Conservation (phyloP, 345 rosid species). For the Cardiospermum halicacabum region DNA sequence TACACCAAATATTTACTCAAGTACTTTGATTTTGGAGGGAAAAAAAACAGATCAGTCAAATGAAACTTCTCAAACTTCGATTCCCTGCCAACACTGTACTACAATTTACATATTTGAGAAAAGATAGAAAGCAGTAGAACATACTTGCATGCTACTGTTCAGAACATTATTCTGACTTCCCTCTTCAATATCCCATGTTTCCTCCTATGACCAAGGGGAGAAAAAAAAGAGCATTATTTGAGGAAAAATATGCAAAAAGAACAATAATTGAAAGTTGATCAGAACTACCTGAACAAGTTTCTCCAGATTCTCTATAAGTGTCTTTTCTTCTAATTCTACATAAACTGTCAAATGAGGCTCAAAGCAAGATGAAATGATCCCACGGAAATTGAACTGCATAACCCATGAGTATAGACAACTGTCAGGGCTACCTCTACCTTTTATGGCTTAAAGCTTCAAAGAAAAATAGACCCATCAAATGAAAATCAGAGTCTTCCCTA, state of each 20-base stretch:
- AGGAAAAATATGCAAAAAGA: constrained; percentile 23
- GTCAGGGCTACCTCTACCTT: background rate
- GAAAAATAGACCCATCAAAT: background rate
- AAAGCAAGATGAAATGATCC: constrained; percentile 94
- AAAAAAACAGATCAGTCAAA: background rate
- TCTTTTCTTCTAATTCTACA: constrained; percentile 92
- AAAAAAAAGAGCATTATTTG: background rate
- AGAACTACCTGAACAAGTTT: constrained; percentile 83
- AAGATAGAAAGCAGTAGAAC: constrained; percentile 3
- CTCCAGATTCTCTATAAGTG: constrained; percentile 93
- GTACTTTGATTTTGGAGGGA: background rate
- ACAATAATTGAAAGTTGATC: constrained; percentile 5
- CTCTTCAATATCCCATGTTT: constrained; percentile 97
- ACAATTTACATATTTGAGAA: constrained; percentile 1
- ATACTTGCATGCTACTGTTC: constrained; percentile 94
- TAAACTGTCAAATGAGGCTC: constrained; percentile 90
- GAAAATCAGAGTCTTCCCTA: background rate
- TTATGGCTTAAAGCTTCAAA: constrained; percentile 11
- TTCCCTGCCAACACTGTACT: background rate
- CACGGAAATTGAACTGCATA: constrained; percentile 94
- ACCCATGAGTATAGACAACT: constrained; percentile 16
- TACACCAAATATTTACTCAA: background rate
- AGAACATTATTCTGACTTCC: constrained; percentile 92
- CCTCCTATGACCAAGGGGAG: constrained; percentile 56
- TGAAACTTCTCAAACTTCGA: background rate